Evolutionary conservation across 768 basidiomycete genomes (phyloP).

Genomic region (Chalciporus piperatus): DNA sequence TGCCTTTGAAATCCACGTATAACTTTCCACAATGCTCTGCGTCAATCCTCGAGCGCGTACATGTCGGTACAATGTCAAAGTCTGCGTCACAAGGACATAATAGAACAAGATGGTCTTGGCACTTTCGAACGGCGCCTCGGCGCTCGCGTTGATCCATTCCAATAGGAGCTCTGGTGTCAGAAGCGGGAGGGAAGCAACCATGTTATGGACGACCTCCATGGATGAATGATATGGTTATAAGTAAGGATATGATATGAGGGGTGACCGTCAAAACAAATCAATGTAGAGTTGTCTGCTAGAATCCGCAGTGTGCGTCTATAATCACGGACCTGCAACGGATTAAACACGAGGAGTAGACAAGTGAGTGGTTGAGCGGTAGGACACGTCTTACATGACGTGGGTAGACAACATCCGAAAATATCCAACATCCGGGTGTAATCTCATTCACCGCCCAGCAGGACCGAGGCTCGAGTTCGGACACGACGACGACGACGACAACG

Average conservation of each 20-base stretch:
- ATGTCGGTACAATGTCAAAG: slow-evolving; percentile 30
- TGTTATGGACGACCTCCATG: slow-evolving; percentile 8
- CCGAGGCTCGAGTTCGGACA: not conserved
- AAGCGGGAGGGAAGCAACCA: slow-evolving; percentile 7
- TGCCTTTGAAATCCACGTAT: slow-evolving; percentile 28
- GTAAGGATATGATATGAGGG: not conserved
- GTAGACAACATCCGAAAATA: too few relatives aligned
- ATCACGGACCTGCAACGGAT: too few relatives aligned
- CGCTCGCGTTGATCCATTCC: slow-evolving; percentile 14
- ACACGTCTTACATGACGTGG: too few relatives aligned
- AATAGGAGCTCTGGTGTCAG: slow-evolving; percentile 5
- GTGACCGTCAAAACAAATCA: not conserved
- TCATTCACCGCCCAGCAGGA: too few relatives aligned
- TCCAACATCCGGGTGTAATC: too few relatives aligned
- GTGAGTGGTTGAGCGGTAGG: too few relatives aligned
- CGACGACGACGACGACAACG: not conserved
- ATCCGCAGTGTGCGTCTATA: too few relatives aligned
- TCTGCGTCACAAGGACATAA: slow-evolving; percentile 31
- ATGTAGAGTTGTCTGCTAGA: not conserved
- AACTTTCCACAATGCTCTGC: slow-evolving; percentile 25
- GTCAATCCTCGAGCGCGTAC: slow-evolving; percentile 37
- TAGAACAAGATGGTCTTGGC: slow-evolving; percentile 35
- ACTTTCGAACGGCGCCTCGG: slow-evolving; percentile 23
- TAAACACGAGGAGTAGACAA: too few relatives aligned
- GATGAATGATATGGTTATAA: not conserved